phyloP scores from a whole-genome alignment of 2,329 filamentous ascomycete genomes.

The Ascomycota sp. region DNA sequence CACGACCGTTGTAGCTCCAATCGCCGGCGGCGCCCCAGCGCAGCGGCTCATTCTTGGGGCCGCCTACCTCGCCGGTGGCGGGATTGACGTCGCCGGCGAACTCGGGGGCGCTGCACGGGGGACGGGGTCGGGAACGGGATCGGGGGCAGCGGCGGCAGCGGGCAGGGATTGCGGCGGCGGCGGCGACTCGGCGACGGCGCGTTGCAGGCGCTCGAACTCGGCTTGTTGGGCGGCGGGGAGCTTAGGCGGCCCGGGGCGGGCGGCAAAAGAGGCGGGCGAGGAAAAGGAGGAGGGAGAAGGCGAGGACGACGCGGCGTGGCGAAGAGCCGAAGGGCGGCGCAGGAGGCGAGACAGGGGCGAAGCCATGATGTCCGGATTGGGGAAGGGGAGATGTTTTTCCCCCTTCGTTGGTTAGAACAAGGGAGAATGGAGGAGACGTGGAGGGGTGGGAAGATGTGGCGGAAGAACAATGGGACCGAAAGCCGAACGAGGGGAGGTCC shows the following conservation, averaged over 20 bases:
- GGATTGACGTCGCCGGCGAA: conserved; percentile 88
- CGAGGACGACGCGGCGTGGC: conserved; percentile 26
- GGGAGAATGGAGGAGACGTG: too few relatives aligned
- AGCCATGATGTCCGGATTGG: too few relatives aligned
- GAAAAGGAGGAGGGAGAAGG: conserved; percentile 55
- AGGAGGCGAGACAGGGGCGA: conserved; percentile 1
- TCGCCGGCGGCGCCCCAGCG: conserved; percentile 59
- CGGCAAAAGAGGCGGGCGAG: conserved; percentile 20
- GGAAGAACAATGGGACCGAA: too few relatives aligned
- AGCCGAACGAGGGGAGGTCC: too few relatives aligned
- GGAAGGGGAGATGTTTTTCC: too few relatives aligned
- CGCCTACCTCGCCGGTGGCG: conserved; percentile 84
- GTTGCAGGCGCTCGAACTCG: conserved; percentile 73
- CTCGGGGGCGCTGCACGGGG: conserved; percentile 62
- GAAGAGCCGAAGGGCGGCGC: conserved; percentile 19
- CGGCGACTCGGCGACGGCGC: conserved; percentile 28
- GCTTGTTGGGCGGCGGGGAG: conserved; percentile 79
- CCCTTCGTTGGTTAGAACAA: too few relatives aligned
- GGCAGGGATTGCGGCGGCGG: conserved; percentile 21
- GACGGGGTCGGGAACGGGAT: conserved; percentile 28
- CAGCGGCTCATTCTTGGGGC: conserved; percentile 91
- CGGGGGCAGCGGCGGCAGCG: conserved; percentile 6
- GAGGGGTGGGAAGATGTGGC: too few relatives aligned
- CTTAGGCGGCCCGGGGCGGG: conserved; percentile 55
- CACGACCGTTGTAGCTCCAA: conserved; percentile 89